Evolutionary conservation across 305 asterid genomes (phyloP).

Genomic region (Fraxinus sp.): DNA sequence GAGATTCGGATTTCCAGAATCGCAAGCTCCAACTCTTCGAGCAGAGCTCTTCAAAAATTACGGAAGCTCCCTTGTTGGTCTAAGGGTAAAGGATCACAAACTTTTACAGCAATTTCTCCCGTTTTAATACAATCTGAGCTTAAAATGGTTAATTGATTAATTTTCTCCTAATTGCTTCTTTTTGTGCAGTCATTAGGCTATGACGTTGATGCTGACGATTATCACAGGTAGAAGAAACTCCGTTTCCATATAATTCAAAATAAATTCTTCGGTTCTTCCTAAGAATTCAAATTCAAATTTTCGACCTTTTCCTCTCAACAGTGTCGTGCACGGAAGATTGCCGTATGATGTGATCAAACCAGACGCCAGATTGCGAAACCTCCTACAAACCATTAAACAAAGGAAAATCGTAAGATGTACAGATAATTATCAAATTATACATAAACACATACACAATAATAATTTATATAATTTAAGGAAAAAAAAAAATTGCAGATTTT

Average conservation of each 20-base stretch:
- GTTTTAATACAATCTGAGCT: background rate
- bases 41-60: constrained; percentile 69
- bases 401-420: constrained; percentile 58
- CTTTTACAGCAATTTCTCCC: background rate
- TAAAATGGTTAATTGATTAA: background rate
- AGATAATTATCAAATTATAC: no score
- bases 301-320: constrained; percentile 11
- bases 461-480: background rate
- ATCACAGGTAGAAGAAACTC: constrained; percentile 55
- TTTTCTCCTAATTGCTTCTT: background rate
- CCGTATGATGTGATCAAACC: constrained; percentile 74
- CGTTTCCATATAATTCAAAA: background rate
- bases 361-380: constrained; percentile 47
- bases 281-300: background rate
- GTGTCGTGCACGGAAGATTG: constrained; percentile 84
- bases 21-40: constrained; percentile 64
- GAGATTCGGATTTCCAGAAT: constrained; percentile 57
- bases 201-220: constrained; percentile 70
- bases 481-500: constrained; percentile 49
- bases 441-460: no score
- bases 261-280: background rate
- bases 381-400: constrained; percentile 61
- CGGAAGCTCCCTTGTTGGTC: constrained; percentile 91
- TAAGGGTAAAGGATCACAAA: constrained; percentile 53
- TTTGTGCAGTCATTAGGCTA: constrained; percentile 63